Conservation (phyloP, 768 basidiomycete genomes). For the Boletus edulis region DNA sequence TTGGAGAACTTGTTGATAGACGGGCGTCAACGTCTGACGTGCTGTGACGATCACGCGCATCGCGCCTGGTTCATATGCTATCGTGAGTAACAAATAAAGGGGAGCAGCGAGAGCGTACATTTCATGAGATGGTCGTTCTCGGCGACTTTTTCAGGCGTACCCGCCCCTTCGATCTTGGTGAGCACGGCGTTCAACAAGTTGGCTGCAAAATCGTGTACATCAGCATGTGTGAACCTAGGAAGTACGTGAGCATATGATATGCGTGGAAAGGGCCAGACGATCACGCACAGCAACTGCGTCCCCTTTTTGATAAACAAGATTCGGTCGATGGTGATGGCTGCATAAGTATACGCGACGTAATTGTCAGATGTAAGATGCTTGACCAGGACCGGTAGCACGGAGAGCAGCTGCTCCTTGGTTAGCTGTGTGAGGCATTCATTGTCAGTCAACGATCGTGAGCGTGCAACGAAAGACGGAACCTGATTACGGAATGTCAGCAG, state of each 20-base stretch:
- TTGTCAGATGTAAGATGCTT: conserved; percentile 79
- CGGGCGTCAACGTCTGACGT: conserved; percentile 69
- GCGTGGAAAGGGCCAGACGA: background rate
- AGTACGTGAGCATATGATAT: background rate
- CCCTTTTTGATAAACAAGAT: conserved; percentile 88
- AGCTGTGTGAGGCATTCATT: conserved; percentile 49
- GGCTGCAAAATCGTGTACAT: conserved; percentile 81
- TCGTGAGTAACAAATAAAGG: conserved; percentile 1
- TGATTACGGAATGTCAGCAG: conserved; percentile 95
- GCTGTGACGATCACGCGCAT: conserved; percentile 95
- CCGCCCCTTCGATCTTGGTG: conserved; percentile 72
- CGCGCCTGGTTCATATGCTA: conserved; percentile 52
- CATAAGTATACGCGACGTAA: conserved; percentile 94
- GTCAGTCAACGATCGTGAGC: background rate
- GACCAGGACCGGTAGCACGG: conserved; percentile 84
- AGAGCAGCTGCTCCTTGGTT: conserved; percentile 89
- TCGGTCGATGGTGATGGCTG: conserved; percentile 96
- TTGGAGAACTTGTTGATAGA: conserved; percentile 59
- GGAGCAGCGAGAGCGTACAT: conserved; percentile 49
- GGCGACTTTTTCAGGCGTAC: conserved; percentile 87
- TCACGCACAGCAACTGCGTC: conserved; percentile 65
- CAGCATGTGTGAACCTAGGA: conserved; percentile 79
- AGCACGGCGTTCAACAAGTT: conserved; percentile 71
- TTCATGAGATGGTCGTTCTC: conserved; percentile 99
- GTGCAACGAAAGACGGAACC: conserved; percentile 36